Evolutionary conservation across 2,329 filamentous ascomycete species (phyloP).

Genomic region (Allantophomopsis lycopodina): DNA sequence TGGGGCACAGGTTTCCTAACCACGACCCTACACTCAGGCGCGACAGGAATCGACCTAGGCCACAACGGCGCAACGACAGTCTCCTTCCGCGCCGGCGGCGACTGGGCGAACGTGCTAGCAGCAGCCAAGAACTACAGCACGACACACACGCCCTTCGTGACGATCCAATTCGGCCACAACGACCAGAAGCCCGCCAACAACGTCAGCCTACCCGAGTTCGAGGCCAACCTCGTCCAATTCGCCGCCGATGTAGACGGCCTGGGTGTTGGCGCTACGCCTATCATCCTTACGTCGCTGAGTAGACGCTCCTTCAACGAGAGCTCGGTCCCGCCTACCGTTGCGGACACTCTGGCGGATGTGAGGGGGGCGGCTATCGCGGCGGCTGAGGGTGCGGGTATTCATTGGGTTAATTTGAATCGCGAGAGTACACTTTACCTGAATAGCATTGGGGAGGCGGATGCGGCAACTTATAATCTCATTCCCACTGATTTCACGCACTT

Average conservation of each 20-base stretch:
- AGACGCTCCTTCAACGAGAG: conserved; percentile 23
- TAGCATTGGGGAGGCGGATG: conserved; percentile 19
- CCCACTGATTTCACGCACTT: neutral
- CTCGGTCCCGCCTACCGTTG: conserved; percentile 15
- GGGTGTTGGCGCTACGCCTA: conserved; percentile 3
- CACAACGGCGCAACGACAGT: conserved; percentile 28
- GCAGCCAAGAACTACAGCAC: conserved; percentile 18
- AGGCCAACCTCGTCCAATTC: conserved; percentile 24
- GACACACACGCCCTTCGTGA: conserved; percentile 25
- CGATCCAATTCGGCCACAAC: conserved; percentile 33
- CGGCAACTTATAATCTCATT: neutral
- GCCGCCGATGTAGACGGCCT: conserved; percentile 9
- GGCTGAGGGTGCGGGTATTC: conserved; percentile 16
- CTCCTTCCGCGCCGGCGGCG: conserved; percentile 26
- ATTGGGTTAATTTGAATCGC: conserved; percentile 26
- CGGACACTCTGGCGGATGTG: conserved; percentile 24
- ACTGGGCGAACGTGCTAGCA: conserved; percentile 24
- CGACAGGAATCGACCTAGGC: conserved; percentile 28
- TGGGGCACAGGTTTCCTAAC: conserved; percentile 33
- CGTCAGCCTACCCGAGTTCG: conserved; percentile 22
- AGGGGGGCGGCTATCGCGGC: conserved; percentile 22
- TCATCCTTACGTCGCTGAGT: conserved; percentile 29
- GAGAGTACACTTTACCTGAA: conserved; percentile 27
- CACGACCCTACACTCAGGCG: conserved; percentile 23
- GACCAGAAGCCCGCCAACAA: conserved; percentile 27